Percentiles rank a stretch among this genome's conserved stretches.
Evolutionary conservation across 768 basidiomycete genomes (phyloP).

Genomic region (Naganishia antarctica): DNA sequence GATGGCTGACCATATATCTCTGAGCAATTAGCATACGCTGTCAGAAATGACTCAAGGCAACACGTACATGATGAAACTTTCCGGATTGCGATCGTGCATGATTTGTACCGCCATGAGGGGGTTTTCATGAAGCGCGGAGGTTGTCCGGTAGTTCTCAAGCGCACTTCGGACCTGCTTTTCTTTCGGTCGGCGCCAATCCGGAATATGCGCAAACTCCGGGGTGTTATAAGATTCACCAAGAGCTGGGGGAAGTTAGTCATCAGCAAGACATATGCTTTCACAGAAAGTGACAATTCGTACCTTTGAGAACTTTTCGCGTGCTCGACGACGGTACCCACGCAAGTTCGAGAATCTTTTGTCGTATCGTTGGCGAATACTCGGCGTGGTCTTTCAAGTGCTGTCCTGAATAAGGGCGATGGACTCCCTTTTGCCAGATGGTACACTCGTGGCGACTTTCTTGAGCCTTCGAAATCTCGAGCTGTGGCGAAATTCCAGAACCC

Average conservation of each 20-base stretch:
- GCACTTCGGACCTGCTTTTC: background rate
- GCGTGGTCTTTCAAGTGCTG: background rate
- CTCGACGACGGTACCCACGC: background rate
- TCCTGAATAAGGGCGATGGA: background rate
- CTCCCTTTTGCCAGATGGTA: background rate
- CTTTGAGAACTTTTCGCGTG: no score
- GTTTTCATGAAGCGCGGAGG: background rate
- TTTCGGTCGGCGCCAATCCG: background rate
- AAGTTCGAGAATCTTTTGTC: background rate
- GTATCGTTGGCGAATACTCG: background rate
- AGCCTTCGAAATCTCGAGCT: background rate
- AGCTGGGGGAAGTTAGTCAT: background rate
- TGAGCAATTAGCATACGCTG: background rate
- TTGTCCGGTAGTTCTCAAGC: background rate
- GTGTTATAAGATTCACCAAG: background rate
- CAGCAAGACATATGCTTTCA: no score
- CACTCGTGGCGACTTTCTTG: background rate
- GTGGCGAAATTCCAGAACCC: no score
- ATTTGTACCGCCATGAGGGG: background rate
- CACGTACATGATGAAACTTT: background rate
- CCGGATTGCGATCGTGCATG: background rate
- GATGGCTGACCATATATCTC: background rate
- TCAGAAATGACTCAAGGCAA: background rate
- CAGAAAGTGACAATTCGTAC: no score
- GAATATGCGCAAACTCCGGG: background rate